phyloP scores from a whole-genome alignment of 441 rosid genomes.

The Aleurites moluccanus region DNA sequence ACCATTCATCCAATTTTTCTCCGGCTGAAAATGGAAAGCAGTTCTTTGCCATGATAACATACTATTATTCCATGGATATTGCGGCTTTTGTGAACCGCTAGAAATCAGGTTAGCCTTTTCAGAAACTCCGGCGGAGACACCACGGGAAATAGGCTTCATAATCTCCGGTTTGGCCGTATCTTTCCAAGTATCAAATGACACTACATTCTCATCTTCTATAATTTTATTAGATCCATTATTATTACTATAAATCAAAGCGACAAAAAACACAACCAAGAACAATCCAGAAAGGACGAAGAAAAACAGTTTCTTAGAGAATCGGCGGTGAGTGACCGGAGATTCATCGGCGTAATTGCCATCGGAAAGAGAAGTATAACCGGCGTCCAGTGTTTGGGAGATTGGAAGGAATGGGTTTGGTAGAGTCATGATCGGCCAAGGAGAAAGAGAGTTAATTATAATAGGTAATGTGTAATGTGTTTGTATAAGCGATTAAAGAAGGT shows the following conservation, averaged over 20 bases:
- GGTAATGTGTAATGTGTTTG: neutral
- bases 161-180: slow-evolving; percentile 18
- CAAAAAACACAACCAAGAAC: slow-evolving; percentile 36
- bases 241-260: slow-evolving; percentile 27
- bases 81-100: slow-evolving; percentile 18
- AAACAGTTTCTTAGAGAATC: slow-evolving; percentile 27
- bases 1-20: slow-evolving; percentile 93
- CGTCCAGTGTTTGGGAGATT: slow-evolving; percentile 12
- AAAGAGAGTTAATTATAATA: neutral
- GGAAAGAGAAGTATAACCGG: slow-evolving; percentile 24
- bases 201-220: neutral
- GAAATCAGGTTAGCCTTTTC: slow-evolving; percentile 54
- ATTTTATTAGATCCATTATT: neutral
- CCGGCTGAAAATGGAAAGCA: slow-evolving; percentile 80
- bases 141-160: slow-evolving; percentile 40
- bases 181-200: neutral
- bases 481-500: neutral
- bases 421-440: slow-evolving; percentile 13
- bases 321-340: slow-evolving; percentile 17
- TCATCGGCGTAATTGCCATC: slow-evolving; percentile 11
- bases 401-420: slow-evolving; percentile 27
- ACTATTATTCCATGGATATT: slow-evolving; percentile 73
- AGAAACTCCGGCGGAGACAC: slow-evolving; percentile 68
- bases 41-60: slow-evolving; percentile 92
- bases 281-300: slow-evolving; percentile 39